Percentiles rank a stretch among this genome's conserved stretches.
These are phyloP conservation scores for Hericium rajendrae DNA, from an alignment of 768 basidiomycete species.

Conservation along the genomic window DNA sequence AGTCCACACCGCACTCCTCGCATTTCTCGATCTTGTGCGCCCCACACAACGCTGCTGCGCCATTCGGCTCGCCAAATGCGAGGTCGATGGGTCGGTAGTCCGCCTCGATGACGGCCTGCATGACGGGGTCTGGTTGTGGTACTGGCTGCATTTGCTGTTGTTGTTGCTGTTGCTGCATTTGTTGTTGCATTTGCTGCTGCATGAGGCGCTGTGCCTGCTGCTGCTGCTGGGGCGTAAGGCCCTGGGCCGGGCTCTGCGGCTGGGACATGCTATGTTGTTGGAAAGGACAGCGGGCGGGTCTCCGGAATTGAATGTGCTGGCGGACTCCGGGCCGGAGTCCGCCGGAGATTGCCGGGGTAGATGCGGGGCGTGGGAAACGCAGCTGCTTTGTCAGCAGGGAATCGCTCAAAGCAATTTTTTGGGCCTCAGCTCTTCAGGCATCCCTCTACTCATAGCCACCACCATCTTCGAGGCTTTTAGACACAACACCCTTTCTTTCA, in stretches of 20 bases:
- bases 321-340: not conserved
- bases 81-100: slow-evolving; percentile 54
- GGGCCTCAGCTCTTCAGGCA: not conserved
- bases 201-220: slow-evolving; percentile 13
- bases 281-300: not conserved
- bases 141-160: slow-evolving; percentile 33
- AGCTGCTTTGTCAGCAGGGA: slow-evolving; percentile 7
- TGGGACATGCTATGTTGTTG: not conserved
- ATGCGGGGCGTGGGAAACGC: slow-evolving; percentile 13
- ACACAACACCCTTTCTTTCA: slow-evolving; percentile 19
- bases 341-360: slow-evolving; percentile 16
- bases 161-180: slow-evolving; percentile 22
- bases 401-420: slow-evolving; percentile 11
- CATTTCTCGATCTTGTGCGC: slow-evolving; percentile 69
- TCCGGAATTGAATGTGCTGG: not conserved
- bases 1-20: slow-evolving; percentile 64
- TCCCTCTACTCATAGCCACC: slow-evolving; percentile 26
- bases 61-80: slow-evolving; percentile 42
- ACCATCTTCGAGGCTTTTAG: slow-evolving; percentile 25
- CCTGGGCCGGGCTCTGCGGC: not conserved
- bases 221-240: not conserved
- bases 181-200: slow-evolving; percentile 32
- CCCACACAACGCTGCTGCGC: slow-evolving; percentile 48
- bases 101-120: slow-evolving; percentile 71
- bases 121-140: slow-evolving; percentile 54